phyloP scores from a whole-genome alignment of 176 grass and related monocot species.

The Paspalum vaginatum region DNA sequence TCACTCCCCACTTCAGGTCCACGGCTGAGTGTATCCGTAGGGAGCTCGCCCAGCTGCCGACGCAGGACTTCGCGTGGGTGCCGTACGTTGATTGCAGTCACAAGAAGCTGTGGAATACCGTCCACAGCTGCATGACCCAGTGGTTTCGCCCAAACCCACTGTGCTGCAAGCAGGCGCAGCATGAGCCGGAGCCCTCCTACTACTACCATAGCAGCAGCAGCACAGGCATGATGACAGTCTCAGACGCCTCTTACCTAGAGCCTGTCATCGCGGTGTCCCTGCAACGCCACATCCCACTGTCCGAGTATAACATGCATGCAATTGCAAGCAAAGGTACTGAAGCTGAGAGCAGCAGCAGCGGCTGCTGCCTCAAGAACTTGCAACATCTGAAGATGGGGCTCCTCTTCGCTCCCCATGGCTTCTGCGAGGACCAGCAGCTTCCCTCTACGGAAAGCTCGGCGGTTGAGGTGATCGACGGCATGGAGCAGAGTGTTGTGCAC shows the following conservation, averaged over 20 bases:
- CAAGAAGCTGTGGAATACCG: background rate
- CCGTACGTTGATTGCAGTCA: background rate
- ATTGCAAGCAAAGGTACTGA: background rate
- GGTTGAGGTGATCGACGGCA: background rate
- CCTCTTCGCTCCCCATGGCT: background rate
- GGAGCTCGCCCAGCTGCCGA: background rate
- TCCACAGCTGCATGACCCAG: background rate
- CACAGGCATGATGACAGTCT: background rate
- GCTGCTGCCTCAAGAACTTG: background rate
- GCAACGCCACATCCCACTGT: background rate
- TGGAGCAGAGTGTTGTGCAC: background rate
- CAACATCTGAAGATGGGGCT: background rate
- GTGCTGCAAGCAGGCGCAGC: background rate
- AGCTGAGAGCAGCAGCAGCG: too few species aligned
- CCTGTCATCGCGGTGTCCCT: background rate
- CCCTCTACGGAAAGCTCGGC: background rate
- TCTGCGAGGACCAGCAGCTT: background rate
- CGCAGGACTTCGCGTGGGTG: slow-evolving; percentile 28
- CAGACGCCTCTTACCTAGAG: background rate
- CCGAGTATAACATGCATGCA: background rate
- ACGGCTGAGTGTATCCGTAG: background rate
- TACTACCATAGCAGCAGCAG: background rate
- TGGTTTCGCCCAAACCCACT: background rate
- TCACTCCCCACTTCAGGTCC: background rate
- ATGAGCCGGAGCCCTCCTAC: background rate